Evolutionary conservation across 495 filamentous ascomycete genomes (phyloP).

Genomic region (Corynascus novoguineensis): DNA sequence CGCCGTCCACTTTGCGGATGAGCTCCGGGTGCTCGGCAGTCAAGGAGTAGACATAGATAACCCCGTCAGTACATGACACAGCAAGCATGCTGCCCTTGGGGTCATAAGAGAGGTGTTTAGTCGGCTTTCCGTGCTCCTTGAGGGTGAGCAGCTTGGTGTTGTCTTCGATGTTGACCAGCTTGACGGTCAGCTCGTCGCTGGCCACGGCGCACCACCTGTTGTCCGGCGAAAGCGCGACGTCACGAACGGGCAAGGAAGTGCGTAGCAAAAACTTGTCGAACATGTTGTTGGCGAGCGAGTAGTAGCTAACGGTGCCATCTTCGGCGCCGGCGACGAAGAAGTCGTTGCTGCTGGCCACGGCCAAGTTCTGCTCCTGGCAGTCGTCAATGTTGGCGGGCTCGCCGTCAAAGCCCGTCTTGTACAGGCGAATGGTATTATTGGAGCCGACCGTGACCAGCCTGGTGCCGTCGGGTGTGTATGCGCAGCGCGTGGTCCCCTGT

Average conservation of each 20-base stretch:
- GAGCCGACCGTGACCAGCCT: conserved; percentile 75
- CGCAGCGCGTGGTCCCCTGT: conserved; percentile 46
- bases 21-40: conserved; percentile 74
- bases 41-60: conserved; percentile 83
- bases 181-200: conserved; percentile 89
- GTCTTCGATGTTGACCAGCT: conserved; percentile 75
- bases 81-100: conserved; percentile 70
- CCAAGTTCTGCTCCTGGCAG: conserved; percentile 71
- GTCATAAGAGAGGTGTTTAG: conserved; percentile 87
- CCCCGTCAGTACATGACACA: conserved; percentile 80
- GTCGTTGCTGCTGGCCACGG: conserved; percentile 70
- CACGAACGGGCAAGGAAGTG: conserved; percentile 74
- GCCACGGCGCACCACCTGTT: conserved; percentile 88
- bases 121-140: conserved; percentile 72
- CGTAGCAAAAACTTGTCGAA: conserved; percentile 78
- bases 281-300: conserved; percentile 66
- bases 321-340: conserved; percentile 85
- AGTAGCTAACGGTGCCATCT: conserved; percentile 88
- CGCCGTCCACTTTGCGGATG: conserved; percentile 73
- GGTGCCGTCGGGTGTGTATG: conserved; percentile 53
- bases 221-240: conserved; percentile 78
- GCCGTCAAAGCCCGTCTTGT: conserved; percentile 81
- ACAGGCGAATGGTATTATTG: conserved; percentile 86
- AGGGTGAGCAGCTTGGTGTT: conserved; percentile 68
- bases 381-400: conserved; percentile 89